Percentiles rank a stretch among this genome's conserved stretches.
phyloP scores from a whole-genome alignment of 257 asterid genomes.

The Dorcoceras hygrometricum region DNA sequence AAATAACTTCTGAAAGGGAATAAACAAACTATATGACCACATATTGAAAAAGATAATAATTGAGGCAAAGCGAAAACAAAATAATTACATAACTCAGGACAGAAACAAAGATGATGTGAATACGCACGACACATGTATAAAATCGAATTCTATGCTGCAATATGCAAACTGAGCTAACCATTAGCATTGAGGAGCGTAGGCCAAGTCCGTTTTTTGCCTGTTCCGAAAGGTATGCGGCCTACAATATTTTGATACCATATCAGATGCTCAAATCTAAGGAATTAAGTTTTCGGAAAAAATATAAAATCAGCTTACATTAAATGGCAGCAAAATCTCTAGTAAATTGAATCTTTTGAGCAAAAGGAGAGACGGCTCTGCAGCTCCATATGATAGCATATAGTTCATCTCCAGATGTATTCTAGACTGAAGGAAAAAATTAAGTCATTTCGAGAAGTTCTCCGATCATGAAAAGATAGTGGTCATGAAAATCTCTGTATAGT shows the following conservation, averaged over 20 bases:
- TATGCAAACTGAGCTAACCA: constrained; percentile 51
- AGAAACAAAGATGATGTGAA: background rate
- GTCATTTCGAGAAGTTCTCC: constrained; percentile 18
- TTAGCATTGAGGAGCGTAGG: constrained; percentile 53
- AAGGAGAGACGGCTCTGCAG: constrained; percentile 79
- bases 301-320: constrained; percentile 64
- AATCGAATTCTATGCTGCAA: constrained; percentile 18
- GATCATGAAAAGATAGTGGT: background rate
- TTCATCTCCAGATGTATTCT: constrained; percentile 71
- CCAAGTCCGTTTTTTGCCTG: constrained; percentile 37
- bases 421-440: constrained; percentile 45
- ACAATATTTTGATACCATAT: constrained; percentile 27
- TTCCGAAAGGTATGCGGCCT: constrained; percentile 76
- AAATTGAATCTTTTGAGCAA: constrained; percentile 66
- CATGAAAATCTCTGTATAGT: no score
- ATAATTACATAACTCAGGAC: constrained; percentile 15
- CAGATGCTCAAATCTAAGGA: constrained; percentile 21
- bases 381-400: constrained; percentile 94
- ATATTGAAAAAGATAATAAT: constrained; percentile 20
- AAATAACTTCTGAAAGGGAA: constrained; percentile 64
- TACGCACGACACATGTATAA: background rate
- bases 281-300: constrained; percentile 16
- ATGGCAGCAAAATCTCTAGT: constrained; percentile 72
- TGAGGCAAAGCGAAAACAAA: constrained; percentile 4
- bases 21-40: constrained; percentile 21